phyloP scores from a whole-genome alignment of 1,284 basidiomycete species.

The Melampsora americana region DNA sequence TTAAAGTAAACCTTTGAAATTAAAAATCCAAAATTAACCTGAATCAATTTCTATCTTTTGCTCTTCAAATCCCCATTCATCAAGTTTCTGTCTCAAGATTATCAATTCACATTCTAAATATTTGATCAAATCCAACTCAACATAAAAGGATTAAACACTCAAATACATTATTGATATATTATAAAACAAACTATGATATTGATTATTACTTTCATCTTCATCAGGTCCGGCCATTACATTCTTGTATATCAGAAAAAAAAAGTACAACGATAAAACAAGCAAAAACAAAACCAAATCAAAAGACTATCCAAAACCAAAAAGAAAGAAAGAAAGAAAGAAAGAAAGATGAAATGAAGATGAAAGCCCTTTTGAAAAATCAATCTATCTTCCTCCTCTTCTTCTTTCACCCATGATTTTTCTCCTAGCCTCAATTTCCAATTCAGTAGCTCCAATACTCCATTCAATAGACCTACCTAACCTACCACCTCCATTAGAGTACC shows the following conservation, averaged over 20 bases:
- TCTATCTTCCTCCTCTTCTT: not conserved
- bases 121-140: no score
- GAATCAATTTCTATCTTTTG: no score
- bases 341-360: not conserved
- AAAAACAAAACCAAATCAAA: not conserved
- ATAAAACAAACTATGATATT: no score
- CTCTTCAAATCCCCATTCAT: no score
- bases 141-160: no score
- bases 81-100: no score
- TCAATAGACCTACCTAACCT: slow-evolving; percentile 23
- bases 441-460: slow-evolving; percentile 23
- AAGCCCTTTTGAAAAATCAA: not conserved
- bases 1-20: no score
- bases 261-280: not conserved
- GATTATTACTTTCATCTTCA: no score
- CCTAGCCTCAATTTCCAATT: slow-evolving; percentile 26
- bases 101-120: no score
- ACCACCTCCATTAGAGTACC: slow-evolving; percentile 18
- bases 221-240: no score
- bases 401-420: slow-evolving; percentile 11
- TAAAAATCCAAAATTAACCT: no score
- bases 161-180: no score
- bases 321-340: not conserved
- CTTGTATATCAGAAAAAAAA: not conserved
- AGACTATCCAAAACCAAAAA: not conserved